Conservation (phyloP, 495 filamentous ascomycete species). For the Penicillium arizonense region DNA sequence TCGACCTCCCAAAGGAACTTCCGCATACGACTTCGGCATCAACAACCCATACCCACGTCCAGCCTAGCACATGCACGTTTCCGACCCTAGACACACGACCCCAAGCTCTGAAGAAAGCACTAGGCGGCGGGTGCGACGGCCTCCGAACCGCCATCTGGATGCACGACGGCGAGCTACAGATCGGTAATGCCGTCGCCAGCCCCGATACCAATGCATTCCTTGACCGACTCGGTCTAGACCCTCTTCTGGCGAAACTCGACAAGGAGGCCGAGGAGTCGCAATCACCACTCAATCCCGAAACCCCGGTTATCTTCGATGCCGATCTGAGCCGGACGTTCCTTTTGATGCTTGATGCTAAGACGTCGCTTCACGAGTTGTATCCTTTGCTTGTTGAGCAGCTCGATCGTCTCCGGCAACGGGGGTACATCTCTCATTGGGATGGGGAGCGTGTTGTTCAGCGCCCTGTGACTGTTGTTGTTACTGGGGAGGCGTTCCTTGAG, state of each 20-base stretch:
- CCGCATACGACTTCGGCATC: background rate
- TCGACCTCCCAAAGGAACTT: background rate
- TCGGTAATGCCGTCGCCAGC: slow-evolving; percentile 47
- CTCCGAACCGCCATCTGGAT: slow-evolving; percentile 64
- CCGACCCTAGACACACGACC: slow-evolving; percentile 16
- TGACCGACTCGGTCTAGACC: slow-evolving; percentile 13
- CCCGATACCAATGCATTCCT: slow-evolving; percentile 5
- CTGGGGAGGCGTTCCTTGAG: slow-evolving; percentile 61
- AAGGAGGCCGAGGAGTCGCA: background rate
- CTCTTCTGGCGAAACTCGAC: slow-evolving; percentile 8
- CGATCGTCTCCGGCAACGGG: slow-evolving; percentile 52
- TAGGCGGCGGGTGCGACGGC: slow-evolving; percentile 19
- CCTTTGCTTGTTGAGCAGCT: slow-evolving; percentile 41
- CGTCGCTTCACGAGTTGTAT: slow-evolving; percentile 7
- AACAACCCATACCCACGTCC: background rate
- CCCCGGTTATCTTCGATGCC: background rate
- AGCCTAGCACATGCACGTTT: slow-evolving; percentile 18
- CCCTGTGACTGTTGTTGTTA: slow-evolving; percentile 70
- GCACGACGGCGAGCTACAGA: slow-evolving; percentile 45
- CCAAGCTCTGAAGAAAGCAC: slow-evolving; percentile 16
- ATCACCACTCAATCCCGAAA: background rate
- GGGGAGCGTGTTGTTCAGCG: slow-evolving; percentile 42
- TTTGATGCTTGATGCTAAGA: slow-evolving; percentile 16
- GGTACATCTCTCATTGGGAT: slow-evolving; percentile 58
- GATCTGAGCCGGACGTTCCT: slow-evolving; percentile 7